Evolutionary conservation across 2,329 filamentous ascomycete species (phyloP), one percentile per base, ranked within the genome.

Genomic region (Alternaria novae-zelandiae): DNA sequence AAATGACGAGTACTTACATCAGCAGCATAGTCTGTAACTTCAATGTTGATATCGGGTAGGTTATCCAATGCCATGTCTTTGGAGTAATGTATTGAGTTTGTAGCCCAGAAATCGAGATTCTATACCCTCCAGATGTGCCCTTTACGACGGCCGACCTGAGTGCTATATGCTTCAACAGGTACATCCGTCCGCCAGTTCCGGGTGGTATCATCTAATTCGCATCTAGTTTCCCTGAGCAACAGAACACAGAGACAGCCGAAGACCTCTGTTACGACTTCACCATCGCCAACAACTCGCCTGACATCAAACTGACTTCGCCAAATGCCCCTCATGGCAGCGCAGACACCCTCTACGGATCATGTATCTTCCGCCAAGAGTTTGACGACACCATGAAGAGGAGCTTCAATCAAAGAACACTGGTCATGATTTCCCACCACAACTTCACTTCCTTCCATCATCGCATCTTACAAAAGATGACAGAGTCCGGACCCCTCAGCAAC

Each of bases 281-380:
- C 53, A 74, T 82, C 45, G 73, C 70, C 56, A 82, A 82, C 66
- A 78, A 80, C 65, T 82, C 80, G 9, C 89, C 89, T 4, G 88
- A 91, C 64, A 87, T 92, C 47, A 87, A 66, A 26, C 68, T 82
- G 10, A 74, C 61, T 53, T 81, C 79, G 13, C 79, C 80, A 15
- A 75, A 76, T 49, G 64, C 77, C 15, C 80, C 79, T n/a, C 70
- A 81, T 69, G 80, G 79, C 28, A 82, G 78, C 60, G 63, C 77
- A 11, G 74, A 68, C 47, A 71, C 71, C 15, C 74, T 82, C 59
- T 78, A 79, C 57, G 79, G 71, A 26, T 75, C 70, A 32, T 81
- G 78, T 47, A 69, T 82, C 54, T 82, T 82, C 54, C 79, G 80
- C 47, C 80, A 82, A 62, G 79, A 81, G 60, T 80, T 76, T 26